Evolutionary conservation across 257 asterid species (phyloP).

Genomic region (Nicotiana undulata): DNA sequence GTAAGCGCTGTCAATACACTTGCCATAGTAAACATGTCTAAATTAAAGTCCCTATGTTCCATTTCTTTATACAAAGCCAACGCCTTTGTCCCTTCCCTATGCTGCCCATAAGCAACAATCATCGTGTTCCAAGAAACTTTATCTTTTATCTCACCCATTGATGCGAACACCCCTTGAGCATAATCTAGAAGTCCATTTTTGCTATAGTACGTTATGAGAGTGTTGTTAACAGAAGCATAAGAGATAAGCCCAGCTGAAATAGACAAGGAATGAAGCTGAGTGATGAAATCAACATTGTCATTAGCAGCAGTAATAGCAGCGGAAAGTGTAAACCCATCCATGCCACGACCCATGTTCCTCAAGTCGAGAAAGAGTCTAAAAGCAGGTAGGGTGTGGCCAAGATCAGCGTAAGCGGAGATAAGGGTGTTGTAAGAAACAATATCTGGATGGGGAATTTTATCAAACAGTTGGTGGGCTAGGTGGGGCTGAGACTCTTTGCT

Average conservation of each 20-base stretch:
- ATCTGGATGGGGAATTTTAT: constrained; percentile 66
- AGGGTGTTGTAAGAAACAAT: constrained; percentile 72
- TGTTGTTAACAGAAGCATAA: constrained; percentile 57
- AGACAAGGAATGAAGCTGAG: constrained; percentile 46
- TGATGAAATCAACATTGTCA: constrained; percentile 29
- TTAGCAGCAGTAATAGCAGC: constrained; percentile 43
- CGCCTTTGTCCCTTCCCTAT: constrained; percentile 50
- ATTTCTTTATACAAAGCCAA: constrained; percentile 57
- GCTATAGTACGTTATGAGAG: constrained; percentile 47
- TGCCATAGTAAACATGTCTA: constrained; percentile 69
- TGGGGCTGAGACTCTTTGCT: constrained; percentile 41
- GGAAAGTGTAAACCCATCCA: constrained; percentile 67
- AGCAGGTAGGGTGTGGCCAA: constrained; percentile 32
- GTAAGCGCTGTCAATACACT: constrained; percentile 69
- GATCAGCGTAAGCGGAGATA: constrained; percentile 66
- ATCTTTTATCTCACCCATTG: constrained; percentile 47
- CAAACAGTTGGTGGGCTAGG: constrained; percentile 54
- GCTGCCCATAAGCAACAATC: constrained; percentile 68
- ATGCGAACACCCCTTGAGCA: constrained; percentile 41
- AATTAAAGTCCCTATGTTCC: constrained; percentile 28
- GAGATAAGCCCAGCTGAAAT: constrained; percentile 38
- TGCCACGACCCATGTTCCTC: constrained; percentile 26
- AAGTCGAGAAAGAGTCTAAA: constrained; percentile 29
- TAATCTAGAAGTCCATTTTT: constrained; percentile 31
- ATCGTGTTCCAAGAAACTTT: constrained; percentile 85